Conservation (phyloP, 352 stramenopile genomes). For the Pythium brassicae region DNA sequence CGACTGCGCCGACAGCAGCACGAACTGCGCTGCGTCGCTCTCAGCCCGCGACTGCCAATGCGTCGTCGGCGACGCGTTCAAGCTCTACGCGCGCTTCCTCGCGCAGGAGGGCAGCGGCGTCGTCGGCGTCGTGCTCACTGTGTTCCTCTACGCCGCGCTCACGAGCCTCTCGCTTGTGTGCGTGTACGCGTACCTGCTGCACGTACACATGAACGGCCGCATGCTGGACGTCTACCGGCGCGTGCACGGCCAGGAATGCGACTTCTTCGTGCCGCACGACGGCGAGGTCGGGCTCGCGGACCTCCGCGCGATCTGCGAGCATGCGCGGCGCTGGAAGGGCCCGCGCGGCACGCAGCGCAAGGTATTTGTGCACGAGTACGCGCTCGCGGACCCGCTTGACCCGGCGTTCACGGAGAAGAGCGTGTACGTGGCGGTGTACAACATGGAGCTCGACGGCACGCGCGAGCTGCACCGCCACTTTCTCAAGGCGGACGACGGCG, state of each 20-base stretch:
- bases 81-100: constrained; percentile 81
- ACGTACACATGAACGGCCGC: constrained; percentile 88
- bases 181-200: constrained; percentile 79
- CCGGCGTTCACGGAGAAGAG: constrained; percentile 56
- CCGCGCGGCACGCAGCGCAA: constrained; percentile 55
- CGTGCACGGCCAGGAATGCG: constrained; percentile 58
- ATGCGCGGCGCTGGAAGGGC: constrained; percentile 61
- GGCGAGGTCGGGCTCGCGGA: constrained; percentile 78
- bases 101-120: constrained; percentile 69
- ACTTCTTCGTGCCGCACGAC: constrained; percentile 89
- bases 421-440: constrained; percentile 82
- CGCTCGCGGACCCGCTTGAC: constrained; percentile 67
- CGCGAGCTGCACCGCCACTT: constrained; percentile 84
- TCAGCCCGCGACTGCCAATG: constrained; percentile 45
- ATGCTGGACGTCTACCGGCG: constrained; percentile 87
- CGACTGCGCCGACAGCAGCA: constrained; percentile 38
- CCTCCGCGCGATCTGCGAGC: constrained; percentile 55
- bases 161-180: constrained; percentile 45
- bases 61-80: constrained; percentile 86
- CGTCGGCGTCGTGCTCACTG: constrained; percentile 69
- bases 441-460: constrained; percentile 47
- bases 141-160: constrained; percentile 71
- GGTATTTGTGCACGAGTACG: constrained; percentile 82
- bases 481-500: constrained; percentile 74
- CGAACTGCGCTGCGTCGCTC: constrained; percentile 34